Conservation (phyloP, 176 grass and related monocot species). For the Carex myosuroides region DNA sequence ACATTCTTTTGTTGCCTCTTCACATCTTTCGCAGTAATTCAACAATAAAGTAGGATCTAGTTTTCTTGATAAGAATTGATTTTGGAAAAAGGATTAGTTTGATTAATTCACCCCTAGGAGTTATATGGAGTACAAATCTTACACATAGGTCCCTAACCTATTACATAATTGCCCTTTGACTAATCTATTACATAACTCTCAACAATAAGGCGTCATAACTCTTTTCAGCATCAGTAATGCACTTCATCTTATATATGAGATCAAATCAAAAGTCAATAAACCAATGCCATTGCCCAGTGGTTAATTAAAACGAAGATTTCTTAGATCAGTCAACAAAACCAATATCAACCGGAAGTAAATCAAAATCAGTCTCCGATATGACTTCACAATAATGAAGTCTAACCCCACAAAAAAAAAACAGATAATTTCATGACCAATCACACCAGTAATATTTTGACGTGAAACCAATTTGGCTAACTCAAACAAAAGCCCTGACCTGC, state of each 20-base stretch:
- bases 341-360: neutral
- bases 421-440: neutral
- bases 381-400: too few species aligned
- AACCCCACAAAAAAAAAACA: too few species aligned
- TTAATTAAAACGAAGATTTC: neutral
- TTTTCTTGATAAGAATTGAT: slow-evolving; percentile 24
- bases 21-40: slow-evolving; percentile 78
- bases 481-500: neutral
- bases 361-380: neutral
- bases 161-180: too few species aligned
- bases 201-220: slow-evolving; percentile 39
- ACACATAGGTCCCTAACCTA: too few species aligned
- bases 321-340: neutral
- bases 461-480: neutral
- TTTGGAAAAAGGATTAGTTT: too few species aligned
- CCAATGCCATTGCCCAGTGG: slow-evolving; percentile 3
- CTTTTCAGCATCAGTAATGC: slow-evolving; percentile 71
- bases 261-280: neutral
- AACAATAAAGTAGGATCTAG: slow-evolving; percentile 53
- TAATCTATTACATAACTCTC: too few species aligned
- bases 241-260: slow-evolving; percentile 45
- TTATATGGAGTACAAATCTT: too few species aligned
- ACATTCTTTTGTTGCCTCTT: slow-evolving; percentile 91
- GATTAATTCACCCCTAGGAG: too few species aligned
- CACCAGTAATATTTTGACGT: neutral